Evolutionary conservation across 495 filamentous ascomycete genomes (phyloP).

Genomic region (Pyrenula aspistea): DNA sequence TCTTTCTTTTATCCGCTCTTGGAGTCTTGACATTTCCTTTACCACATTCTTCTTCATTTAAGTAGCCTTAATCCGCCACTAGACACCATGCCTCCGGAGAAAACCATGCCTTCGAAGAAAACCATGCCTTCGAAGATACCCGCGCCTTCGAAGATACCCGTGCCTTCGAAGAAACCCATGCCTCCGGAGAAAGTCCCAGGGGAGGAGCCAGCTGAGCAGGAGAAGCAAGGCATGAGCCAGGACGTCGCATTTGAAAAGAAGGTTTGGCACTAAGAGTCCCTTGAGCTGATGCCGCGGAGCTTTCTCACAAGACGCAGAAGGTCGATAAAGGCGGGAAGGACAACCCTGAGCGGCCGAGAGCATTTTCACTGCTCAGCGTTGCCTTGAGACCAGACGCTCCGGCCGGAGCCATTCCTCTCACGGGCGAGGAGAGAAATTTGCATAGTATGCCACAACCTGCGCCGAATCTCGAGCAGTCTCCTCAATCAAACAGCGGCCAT

Average conservation of each 20-base stretch:
- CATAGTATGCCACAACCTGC: background rate
- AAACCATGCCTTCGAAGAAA: no score
- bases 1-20: no score
- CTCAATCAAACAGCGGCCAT: background rate
- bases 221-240: background rate
- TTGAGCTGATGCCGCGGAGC: no score
- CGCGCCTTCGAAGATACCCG: no score
- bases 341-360: background rate
- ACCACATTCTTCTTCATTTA: no score
- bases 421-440: background rate
- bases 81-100: no score
- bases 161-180: no score
- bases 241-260: background rate
- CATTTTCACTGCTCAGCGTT: background rate
- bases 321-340: background rate
- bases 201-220: background rate
- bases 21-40: no score
- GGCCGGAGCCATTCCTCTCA: background rate
- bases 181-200: background rate
- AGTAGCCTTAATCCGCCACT: no score
- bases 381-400: no score
- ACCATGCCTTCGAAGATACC: no score
- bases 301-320: no score
- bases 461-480: background rate
- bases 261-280: background rate